Conservation (phyloP, 2,329 filamentous ascomycete species). For the Curvularia lunata region DNA sequence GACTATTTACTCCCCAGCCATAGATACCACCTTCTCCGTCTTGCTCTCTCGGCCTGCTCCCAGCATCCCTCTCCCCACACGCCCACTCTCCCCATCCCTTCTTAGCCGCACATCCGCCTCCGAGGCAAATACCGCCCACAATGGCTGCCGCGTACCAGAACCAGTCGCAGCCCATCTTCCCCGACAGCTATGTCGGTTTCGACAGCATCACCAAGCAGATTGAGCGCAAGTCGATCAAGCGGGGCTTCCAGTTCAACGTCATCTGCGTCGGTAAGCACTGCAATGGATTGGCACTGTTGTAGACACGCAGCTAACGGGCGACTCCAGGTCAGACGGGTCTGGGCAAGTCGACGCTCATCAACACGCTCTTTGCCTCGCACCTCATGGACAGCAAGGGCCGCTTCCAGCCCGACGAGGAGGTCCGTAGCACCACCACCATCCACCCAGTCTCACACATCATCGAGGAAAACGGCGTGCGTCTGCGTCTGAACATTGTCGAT, state of each 20-base stretch:
- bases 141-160: slow-evolving; percentile 73
- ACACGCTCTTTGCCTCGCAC: slow-evolving; percentile 99
- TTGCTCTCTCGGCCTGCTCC: slow-evolving; percentile 18
- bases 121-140: slow-evolving; percentile 41
- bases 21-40: slow-evolving; percentile 22
- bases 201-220: slow-evolving; percentile 99
- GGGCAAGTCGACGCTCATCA: slow-evolving; percentile 98
- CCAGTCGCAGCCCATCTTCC: slow-evolving; percentile 71
- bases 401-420: slow-evolving; percentile 87
- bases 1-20: slow-evolving; percentile 35
- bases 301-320: slow-evolving; percentile 13
- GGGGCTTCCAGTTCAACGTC: slow-evolving; percentile 99
- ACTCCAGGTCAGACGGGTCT: slow-evolving; percentile 90
- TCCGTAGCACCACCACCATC: slow-evolving; percentile 96
- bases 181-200: slow-evolving; percentile 98
- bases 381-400: slow-evolving; percentile 99
- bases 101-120: slow-evolving; percentile 17
- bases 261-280: slow-evolving; percentile 93
- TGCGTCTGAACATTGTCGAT: slow-evolving; percentile 98
- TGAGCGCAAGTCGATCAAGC: slow-evolving; percentile 98
- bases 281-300: not conserved
- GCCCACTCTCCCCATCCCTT: slow-evolving; percentile 18
- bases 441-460: slow-evolving; percentile 98
- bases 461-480: slow-evolving; percentile 97
- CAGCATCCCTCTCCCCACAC: slow-evolving; percentile 9